Evolutionary conservation across 495 filamentous ascomycete species (phyloP), one percentile per base, ranked within the genome.

Genomic region (Ramalina intermedia): DNA sequence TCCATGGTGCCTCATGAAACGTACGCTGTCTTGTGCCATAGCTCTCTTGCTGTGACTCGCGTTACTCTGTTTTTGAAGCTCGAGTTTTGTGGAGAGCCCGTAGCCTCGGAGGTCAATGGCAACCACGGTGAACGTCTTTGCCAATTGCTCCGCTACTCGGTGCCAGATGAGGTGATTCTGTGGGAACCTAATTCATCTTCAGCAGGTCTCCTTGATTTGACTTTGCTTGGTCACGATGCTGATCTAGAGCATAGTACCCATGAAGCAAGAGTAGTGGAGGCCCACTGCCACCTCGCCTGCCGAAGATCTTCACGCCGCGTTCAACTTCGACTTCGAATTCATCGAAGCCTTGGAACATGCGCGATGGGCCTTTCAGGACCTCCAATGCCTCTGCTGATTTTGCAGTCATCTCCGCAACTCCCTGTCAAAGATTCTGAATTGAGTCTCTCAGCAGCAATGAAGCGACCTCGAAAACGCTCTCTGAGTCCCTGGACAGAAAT

Each of bases 81-180:
- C 33, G 20, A 65, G 65, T 51, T 69, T 67, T 20, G 65, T 63
- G 2, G 65, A 68, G 11, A 41, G 17, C 6, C 67, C 67, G 47
- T 69, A 69, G 43, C 67, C 67, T 17, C 66, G 61, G 4, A 70
- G 59, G 47, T 70, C 66, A 1, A 66, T 55, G 18, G 54, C 48
- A 18, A 69, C 52, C 6, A 67, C 45, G 9, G 55, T 63, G 57
- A 57, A 69, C 16, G n/a, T 35, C 12, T 53, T 29, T 12, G 53
- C 44, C 17, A 70, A 56, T 17, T 54, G 39, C 18, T 58, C 52
- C 3, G 60, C 53, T 3, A 68, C 35, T 6, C 43, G 46, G 52
- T 66, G 65, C 66, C 66, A 70, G 12, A 69, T 68, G 38, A 58
- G 53, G 49, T 65, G 60, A 9, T 58, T 68, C 35, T 55, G 41